These are phyloP conservation scores for Bondarzewia mesenterica DNA, from an alignment of 1,284 basidiomycete species.

Conservation along the genomic window DNA sequence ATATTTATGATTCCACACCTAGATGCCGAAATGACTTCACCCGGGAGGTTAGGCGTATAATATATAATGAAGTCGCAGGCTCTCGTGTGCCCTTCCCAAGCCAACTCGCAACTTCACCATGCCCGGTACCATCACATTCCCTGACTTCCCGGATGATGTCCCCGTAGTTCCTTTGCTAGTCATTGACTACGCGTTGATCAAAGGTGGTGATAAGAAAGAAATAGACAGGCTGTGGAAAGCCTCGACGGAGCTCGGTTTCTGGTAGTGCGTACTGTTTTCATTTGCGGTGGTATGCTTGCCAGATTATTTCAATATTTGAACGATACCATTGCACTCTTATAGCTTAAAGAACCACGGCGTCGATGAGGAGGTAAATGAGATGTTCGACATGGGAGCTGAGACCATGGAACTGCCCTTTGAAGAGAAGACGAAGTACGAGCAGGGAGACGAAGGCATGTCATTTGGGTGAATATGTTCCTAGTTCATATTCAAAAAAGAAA, in stretches of 20 bases:
- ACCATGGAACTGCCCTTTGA: slow-evolving; percentile 25
- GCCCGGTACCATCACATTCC: not conserved
- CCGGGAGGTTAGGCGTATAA: not conserved
- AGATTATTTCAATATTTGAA: not conserved
- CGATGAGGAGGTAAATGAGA: slow-evolving; percentile 22
- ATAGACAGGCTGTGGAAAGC: slow-evolving; percentile 3
- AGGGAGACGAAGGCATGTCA: slow-evolving; percentile 26
- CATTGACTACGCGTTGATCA: slow-evolving; percentile 1
- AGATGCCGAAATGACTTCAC: no score
- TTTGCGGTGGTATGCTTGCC: no score
- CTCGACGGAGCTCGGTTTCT: slow-evolving; percentile 4
- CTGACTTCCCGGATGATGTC: slow-evolving; percentile 2
- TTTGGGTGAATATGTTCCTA: slow-evolving; percentile 19
- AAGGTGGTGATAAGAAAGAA: not conserved
- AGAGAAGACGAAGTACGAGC: slow-evolving; percentile 29
- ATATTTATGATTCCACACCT: no score
- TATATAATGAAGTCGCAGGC: not conserved
- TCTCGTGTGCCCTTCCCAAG: not conserved
- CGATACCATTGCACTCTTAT: not conserved
- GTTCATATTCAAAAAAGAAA: not conserved
- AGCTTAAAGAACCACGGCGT: slow-evolving; percentile 22
- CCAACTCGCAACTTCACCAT: not conserved
- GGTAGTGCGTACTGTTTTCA: slow-evolving; percentile 7
- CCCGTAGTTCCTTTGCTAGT: slow-evolving; percentile 1
- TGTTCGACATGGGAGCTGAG: slow-evolving; percentile 28